Evolutionary conservation across 495 filamentous ascomycete species (phyloP).

Genomic region (Penicillium odoratum): DNA sequence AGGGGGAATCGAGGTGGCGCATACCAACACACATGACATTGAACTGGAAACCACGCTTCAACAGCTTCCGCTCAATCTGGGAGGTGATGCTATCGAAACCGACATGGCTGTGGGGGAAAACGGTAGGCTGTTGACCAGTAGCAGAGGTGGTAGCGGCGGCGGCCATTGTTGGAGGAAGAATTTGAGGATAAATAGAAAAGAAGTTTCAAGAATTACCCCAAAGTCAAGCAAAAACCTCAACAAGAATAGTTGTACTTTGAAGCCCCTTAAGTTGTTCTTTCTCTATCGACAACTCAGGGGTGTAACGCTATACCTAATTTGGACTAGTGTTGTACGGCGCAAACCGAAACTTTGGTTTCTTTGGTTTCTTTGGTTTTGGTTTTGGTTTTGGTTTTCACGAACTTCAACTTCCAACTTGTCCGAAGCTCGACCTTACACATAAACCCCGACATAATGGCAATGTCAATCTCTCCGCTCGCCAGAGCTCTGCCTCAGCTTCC

Average conservation of each 20-base stretch:
- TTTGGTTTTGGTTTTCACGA: neutral
- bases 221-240: neutral
- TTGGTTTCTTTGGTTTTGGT: constrained; percentile 7
- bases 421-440: too few relatives aligned
- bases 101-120: constrained; percentile 95
- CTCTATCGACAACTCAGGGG: constrained; percentile 40
- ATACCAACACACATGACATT: constrained; percentile 99
- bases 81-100: constrained; percentile 99
- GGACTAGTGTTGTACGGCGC: constrained; percentile 31
- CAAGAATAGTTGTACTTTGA: neutral
- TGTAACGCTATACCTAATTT: constrained; percentile 31
- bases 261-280: constrained; percentile 46
- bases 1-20: constrained; percentile 35
- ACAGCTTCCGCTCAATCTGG: constrained; percentile 97
- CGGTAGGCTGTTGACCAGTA: constrained; percentile 51
- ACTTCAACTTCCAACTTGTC: neutral
- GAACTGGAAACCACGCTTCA: constrained; percentile 99
- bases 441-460: neutral
- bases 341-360: constrained; percentile 17
- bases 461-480: constrained; percentile 22
- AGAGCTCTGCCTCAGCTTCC: constrained; percentile 18
- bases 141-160: constrained; percentile 50
- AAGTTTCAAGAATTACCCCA: neutral
- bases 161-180: constrained; percentile 45
- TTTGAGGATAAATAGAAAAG: constrained; percentile 5